Conservation (phyloP, 805 yeast genomes). For the Priceomyces haplophilus region DNA sequence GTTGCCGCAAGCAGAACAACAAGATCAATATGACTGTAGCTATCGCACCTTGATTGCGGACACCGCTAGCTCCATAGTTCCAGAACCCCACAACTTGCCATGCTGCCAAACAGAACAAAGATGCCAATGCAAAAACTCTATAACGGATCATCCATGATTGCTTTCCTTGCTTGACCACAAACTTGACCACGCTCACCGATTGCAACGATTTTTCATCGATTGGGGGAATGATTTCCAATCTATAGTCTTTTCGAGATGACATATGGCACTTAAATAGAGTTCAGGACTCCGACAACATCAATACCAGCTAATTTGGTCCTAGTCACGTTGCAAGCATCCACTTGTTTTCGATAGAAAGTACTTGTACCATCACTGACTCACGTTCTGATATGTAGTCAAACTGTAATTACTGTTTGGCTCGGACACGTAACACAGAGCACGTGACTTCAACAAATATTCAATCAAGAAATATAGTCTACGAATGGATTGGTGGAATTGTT, state of each 20-base stretch:
- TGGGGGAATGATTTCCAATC: slow-evolving; percentile 25
- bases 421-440: too few relatives aligned
- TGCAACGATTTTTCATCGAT: slow-evolving; percentile 11
- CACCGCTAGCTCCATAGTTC: neutral
- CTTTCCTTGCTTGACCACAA: slow-evolving; percentile 14
- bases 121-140: slow-evolving; percentile 5
- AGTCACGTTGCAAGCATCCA: too few relatives aligned
- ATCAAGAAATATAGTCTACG: too few relatives aligned
- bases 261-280: slow-evolving; percentile 10
- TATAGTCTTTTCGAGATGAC: slow-evolving; percentile 31
- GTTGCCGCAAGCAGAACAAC: slow-evolving; percentile 24
- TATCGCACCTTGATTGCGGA: neutral
- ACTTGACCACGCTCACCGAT: slow-evolving; percentile 15
- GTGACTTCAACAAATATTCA: too few relatives aligned
- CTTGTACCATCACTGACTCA: too few relatives aligned
- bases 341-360: too few relatives aligned
- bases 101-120: neutral
- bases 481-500: too few relatives aligned
- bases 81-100: slow-evolving; percentile 2
- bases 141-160: slow-evolving; percentile 4
- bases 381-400: too few relatives aligned
- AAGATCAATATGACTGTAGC: slow-evolving; percentile 8
- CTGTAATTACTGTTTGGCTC: too few relatives aligned
- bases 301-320: too few relatives aligned
- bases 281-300: too few relatives aligned